Conservation (phyloP, 1,139 yeast genomes). For the Kodamaea sp. region DNA sequence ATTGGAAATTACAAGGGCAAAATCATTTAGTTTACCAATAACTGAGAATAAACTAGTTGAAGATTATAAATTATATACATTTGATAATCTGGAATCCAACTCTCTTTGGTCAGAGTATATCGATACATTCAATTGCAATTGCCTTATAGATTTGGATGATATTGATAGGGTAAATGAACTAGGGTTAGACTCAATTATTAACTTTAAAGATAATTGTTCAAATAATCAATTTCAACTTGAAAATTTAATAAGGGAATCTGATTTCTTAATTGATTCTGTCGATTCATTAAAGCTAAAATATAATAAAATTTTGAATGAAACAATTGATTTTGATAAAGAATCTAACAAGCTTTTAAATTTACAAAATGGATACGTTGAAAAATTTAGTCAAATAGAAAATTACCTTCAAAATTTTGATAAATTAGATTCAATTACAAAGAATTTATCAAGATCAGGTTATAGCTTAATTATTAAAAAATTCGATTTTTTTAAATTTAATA, state of each 20-base stretch:
- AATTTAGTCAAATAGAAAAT: slow-evolving; percentile 46
- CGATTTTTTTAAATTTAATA: slow-evolving; percentile 20
- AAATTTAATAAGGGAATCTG: slow-evolving; percentile 39
- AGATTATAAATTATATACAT: slow-evolving; percentile 27
- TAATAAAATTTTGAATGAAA: slow-evolving; percentile 54
- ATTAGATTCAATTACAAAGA: slow-evolving; percentile 65
- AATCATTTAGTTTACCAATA: slow-evolving; percentile 13
- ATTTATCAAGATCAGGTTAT: slow-evolving; percentile 61
- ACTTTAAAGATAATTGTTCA: slow-evolving; percentile 41
- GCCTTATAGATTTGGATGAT: slow-evolving; percentile 30
- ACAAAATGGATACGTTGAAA: slow-evolving; percentile 42
- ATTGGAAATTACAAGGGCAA: slow-evolving; percentile 6
- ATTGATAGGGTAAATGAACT: slow-evolving; percentile 31
- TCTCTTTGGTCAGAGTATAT: slow-evolving; percentile 30
- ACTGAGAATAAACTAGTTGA: neutral
- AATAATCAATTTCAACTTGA: slow-evolving; percentile 32
- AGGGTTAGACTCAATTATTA: slow-evolving; percentile 28
- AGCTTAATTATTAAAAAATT: slow-evolving; percentile 54
- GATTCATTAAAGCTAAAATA: slow-evolving; percentile 47
- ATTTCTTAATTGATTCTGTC: slow-evolving; percentile 38
- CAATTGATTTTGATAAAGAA: slow-evolving; percentile 59
- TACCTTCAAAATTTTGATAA: slow-evolving; percentile 63
- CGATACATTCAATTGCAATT: slow-evolving; percentile 36
- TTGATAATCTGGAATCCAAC: slow-evolving; percentile 32
- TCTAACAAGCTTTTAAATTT: slow-evolving; percentile 53